These are phyloP conservation scores for Psidium friedrichsthalianum DNA, from an alignment of 345 rosid species.

Conservation along the genomic window DNA sequence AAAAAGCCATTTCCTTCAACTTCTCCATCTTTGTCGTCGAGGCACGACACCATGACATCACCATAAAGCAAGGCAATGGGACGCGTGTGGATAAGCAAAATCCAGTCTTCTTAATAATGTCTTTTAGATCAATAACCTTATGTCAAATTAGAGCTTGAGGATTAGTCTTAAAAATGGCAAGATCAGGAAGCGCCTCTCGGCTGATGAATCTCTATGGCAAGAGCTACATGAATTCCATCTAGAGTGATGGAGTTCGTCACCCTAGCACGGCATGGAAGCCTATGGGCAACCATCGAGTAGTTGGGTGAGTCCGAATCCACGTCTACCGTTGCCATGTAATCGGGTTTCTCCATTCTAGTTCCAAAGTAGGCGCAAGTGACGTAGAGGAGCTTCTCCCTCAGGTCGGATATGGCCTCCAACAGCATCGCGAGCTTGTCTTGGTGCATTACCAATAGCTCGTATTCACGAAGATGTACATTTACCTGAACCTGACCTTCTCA, in stretches of 20 bases:
- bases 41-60: constrained; percentile 71
- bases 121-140: constrained; percentile 66
- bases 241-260: constrained; percentile 88
- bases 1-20: constrained; percentile 85
- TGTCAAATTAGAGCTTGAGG: constrained; percentile 69
- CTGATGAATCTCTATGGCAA: constrained; percentile 78
- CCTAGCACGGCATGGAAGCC: constrained; percentile 58
- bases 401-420: constrained; percentile 78
- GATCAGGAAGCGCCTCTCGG: constrained; percentile 50
- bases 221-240: constrained; percentile 99
- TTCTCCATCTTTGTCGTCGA: constrained; percentile 81
- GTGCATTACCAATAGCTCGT: too few relatives aligned
- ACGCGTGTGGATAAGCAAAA: constrained; percentile 79
- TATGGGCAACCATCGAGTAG: constrained; percentile 60
- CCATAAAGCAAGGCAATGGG: constrained; percentile 83
- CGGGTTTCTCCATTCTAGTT: constrained; percentile 40
- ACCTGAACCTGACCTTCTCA: too few relatives aligned
- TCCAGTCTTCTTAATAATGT: constrained; percentile 61
- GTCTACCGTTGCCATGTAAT: constrained; percentile 73
- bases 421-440: constrained; percentile 27
- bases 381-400: constrained; percentile 61
- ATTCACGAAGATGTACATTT: too few relatives aligned
- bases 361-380: constrained; percentile 71
- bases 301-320: constrained; percentile 61
- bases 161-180: constrained; percentile 60